phyloP scores from a whole-genome alignment of 306 rosid genomes.

The Begonia masoniana region DNA sequence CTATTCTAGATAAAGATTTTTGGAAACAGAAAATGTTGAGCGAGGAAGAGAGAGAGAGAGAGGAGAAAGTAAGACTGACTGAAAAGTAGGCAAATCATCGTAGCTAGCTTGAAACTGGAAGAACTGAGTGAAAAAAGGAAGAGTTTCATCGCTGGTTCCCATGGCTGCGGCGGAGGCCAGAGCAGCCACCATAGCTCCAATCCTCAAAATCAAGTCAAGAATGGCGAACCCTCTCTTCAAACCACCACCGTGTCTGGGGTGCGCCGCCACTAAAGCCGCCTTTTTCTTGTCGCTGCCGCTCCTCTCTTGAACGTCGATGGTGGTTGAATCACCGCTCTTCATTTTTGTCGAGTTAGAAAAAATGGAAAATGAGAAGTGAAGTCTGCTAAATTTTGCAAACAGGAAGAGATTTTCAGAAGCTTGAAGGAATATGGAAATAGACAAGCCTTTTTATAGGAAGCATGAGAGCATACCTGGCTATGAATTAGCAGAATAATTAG shows the following conservation, averaged over 20 bases:
- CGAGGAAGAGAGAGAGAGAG: no score
- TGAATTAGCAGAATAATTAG: background rate
- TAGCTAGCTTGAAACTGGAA: conserved; percentile 85
- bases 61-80: conserved; percentile 26
- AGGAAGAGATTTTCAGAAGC: background rate
- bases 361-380: no score
- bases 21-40: no score
- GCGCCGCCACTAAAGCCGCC: background rate
- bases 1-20: no score
- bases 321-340: conserved; percentile 37
- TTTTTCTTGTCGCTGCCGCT: conserved; percentile 27
- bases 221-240: conserved; percentile 54
- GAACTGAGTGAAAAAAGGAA: conserved; percentile 91
- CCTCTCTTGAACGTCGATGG: conserved; percentile 31
- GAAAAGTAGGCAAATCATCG: conserved; percentile 53
- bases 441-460: background rate
- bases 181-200: conserved; percentile 50
- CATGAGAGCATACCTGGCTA: background rate
- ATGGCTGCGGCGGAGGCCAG: conserved; percentile 63
- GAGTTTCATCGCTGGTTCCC: conserved; percentile 58
- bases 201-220: conserved; percentile 58
- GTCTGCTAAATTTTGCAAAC: background rate
- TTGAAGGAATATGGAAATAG: no score
- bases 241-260: conserved; percentile 31
- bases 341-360: conserved; percentile 10